Evolutionary conservation across 306 rosid species (phyloP).

Genomic region (Betula pendula): DNA sequence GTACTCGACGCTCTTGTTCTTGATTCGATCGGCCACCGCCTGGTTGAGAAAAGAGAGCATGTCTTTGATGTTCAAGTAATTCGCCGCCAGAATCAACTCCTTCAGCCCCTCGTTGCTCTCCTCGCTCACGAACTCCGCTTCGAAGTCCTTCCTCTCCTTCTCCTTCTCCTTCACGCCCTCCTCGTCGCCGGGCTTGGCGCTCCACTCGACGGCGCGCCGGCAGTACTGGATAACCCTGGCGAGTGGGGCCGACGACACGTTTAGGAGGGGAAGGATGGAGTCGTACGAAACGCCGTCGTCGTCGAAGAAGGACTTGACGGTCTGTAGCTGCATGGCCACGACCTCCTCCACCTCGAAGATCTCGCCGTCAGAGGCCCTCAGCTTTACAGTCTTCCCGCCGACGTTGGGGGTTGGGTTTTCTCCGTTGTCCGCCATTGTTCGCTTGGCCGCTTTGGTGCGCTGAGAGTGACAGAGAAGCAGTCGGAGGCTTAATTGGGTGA

Average conservation of each 20-base stretch:
- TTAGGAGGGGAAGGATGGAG: slow-evolving; percentile 23
- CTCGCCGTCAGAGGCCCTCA: slow-evolving; percentile 18
- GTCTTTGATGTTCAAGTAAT: slow-evolving; percentile 24
- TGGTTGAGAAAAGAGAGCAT: slow-evolving; percentile 15
- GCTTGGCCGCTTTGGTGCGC: too few species aligned
- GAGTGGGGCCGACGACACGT: slow-evolving; percentile 22
- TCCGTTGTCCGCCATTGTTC: too few species aligned
- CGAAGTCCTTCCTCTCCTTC: not conserved
- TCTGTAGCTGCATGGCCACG: slow-evolving; percentile 27
- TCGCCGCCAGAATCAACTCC: slow-evolving; percentile 30
- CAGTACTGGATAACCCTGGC: slow-evolving; percentile 19
- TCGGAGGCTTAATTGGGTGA: too few species aligned
- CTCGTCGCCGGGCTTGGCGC: not conserved
- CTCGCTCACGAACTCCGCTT: not conserved
- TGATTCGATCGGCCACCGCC: slow-evolving; percentile 23
- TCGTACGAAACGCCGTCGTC: not conserved
- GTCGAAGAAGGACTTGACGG: slow-evolving; percentile 29
- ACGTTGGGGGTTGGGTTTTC: too few species aligned
- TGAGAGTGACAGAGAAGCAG: too few species aligned
- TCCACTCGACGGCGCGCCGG: not conserved
- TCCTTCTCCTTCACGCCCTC: not conserved
- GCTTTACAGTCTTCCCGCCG: not conserved
- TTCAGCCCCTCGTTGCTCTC: not conserved
- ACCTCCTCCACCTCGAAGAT: slow-evolving; percentile 16
- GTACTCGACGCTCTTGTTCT: slow-evolving; percentile 37